A percentile compares a stretch with the other conserved stretches of the same genome.
These are phyloP conservation scores for Wickerhamomyces subpelliculosus DNA, from an alignment of 805 yeast species.

Conservation along the genomic window DNA sequence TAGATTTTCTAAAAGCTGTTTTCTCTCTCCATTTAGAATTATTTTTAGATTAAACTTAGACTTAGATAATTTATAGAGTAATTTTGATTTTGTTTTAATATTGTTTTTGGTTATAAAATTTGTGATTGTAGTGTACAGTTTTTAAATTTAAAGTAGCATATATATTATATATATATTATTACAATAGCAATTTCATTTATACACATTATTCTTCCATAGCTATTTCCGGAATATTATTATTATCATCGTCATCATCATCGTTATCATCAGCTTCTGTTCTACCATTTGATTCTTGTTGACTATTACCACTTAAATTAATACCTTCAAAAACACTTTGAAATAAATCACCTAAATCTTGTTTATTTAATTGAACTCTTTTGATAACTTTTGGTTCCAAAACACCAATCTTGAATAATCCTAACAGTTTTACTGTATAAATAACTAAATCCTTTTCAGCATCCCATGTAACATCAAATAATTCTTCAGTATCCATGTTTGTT, in stretches of 20 bases:
- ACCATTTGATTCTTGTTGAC: not conserved
- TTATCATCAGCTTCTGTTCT: not conserved
- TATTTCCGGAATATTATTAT: not conserved
- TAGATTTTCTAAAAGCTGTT: constrained; percentile 22
- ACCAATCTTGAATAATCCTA: constrained; percentile 27
- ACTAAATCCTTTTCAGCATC: constrained; percentile 33
- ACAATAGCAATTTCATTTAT: no score
- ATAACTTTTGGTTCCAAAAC: constrained; percentile 23
- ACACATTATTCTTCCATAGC: not conserved
- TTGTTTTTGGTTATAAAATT: not conserved
- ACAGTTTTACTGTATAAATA: constrained; percentile 33
- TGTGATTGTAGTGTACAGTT: not conserved
- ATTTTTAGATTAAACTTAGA: not conserved
- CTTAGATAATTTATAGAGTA: not conserved
- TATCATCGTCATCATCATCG: not conserved
- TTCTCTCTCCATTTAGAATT: not conserved
- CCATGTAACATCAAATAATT: constrained; percentile 23
- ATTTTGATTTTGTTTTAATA: not conserved
- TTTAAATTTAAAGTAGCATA: no score
- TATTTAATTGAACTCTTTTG: constrained; percentile 32
- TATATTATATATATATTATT: no score
- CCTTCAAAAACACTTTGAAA: constrained; percentile 6
- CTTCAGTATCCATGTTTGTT: constrained; percentile 11
- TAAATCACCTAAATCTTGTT: constrained; percentile 27
- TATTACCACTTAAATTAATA: no score